Evolutionary conservation across 371 early-diverging fungal species (phyloP), one percentile per base, ranked within the genome.

Genomic region (Mortierella sp.): DNA sequence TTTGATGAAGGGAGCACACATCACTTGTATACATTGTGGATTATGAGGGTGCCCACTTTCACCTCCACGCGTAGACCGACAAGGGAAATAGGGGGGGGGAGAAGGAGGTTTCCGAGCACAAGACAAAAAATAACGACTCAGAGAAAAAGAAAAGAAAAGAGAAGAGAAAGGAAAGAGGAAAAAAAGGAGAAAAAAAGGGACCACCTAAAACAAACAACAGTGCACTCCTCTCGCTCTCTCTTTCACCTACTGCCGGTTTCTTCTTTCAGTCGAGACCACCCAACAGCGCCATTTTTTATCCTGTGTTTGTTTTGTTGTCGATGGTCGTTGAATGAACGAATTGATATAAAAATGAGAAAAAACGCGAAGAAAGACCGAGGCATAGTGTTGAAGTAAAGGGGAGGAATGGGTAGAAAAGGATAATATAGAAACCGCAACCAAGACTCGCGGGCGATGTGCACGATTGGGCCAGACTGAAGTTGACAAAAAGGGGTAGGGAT

Each of bases 31-130:
- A n/a, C n/a, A n/a, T n/a, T n/a, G n/a, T n/a, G n/a, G n/a, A n/a
- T n/a, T n/a, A n/a, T n/a, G n/a, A n/a, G n/a, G n/a, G n/a, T n/a
- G n/a, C n/a, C n/a, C n/a, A n/a, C n/a, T n/a, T n/a, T 31, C 37
- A 8, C 61, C 61, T 61, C 37, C 39, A 61, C 61, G 61, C 61
- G 61, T 61, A 37, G 61, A 34, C 37, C 8, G 40, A 64, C 34
- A 53, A 53, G 14, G 1, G 29, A 53, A 19, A 58, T 16, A 58
- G 31, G 29, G 11, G 39, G 24, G 41, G 29, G 70, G 70, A 47
- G 70, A 74, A 67, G 31, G 64, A 53, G 29, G 63, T 22, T 45
- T 64, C 39, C 55, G 66, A 53, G 65, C 52, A 45, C 65, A 64
- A 37, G 13, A 40, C 45, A 45, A 4, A 64, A 9, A 53, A 53